These are phyloP conservation scores for Flaveria trinervia DNA, from an alignment of 129 eudicot genomes.

Conservation along the genomic window DNA sequence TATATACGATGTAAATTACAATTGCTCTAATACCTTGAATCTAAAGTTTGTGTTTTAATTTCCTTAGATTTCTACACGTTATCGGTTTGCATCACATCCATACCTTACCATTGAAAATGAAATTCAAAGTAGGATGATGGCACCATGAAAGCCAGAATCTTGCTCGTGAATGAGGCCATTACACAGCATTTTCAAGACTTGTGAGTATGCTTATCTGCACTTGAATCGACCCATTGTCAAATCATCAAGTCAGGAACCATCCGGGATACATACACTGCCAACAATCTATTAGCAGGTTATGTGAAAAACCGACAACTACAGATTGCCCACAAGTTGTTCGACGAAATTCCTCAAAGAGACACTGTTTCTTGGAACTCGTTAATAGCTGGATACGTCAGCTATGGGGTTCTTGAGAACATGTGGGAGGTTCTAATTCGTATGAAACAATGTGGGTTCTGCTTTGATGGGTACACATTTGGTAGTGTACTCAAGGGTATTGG, in stretches of 20 bases:
- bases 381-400: conserved; percentile 66
- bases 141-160: neutral
- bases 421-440: conserved; percentile 64
- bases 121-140: conserved; percentile 39
- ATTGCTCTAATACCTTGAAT: too few relatives aligned
- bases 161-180: conserved; percentile 22
- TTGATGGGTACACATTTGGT: conserved; percentile 74
- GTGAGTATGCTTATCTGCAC: conserved; percentile 9
- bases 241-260: conserved; percentile 55
- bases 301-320: conserved; percentile 48
- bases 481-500: conserved; percentile 83
- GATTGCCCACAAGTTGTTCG: conserved; percentile 71
- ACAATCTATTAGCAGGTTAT: conserved; percentile 53
- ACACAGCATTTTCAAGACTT: conserved; percentile 18
- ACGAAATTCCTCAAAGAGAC: conserved; percentile 73
- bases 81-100: too few relatives aligned
- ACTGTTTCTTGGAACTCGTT: conserved; percentile 79
- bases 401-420: conserved; percentile 42
- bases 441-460: conserved; percentile 50
- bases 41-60: too few relatives aligned
- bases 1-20: too few relatives aligned
- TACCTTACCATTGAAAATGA: too few relatives aligned
- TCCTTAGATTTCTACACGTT: too few relatives aligned
- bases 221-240: conserved; percentile 51
- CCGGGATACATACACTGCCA: conserved; percentile 56